These are phyloP conservation scores for Geum urbanum DNA, from an alignment of 306 rosid genomes.

Conservation along the genomic window DNA sequence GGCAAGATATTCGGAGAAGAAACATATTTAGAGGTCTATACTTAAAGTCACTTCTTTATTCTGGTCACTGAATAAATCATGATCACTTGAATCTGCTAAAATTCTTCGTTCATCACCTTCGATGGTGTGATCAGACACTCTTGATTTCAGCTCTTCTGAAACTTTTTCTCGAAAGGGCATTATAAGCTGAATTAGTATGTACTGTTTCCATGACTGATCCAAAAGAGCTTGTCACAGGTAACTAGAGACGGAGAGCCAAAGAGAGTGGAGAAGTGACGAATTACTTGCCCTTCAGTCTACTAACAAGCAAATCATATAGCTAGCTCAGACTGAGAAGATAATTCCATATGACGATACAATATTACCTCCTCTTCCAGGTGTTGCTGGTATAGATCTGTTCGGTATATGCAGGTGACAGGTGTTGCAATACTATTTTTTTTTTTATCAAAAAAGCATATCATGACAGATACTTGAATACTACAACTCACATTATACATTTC, in stretches of 20 bases:
- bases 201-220: slow-evolving; percentile 92
- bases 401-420: slow-evolving; percentile 48
- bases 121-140: slow-evolving; percentile 29
- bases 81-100: slow-evolving; percentile 30
- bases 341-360: slow-evolving; percentile 25
- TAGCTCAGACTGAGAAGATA: slow-evolving; percentile 19
- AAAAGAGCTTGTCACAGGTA: slow-evolving; percentile 87
- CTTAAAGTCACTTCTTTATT: slow-evolving; percentile 37
- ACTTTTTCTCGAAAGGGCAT: slow-evolving; percentile 28
- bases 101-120: slow-evolving; percentile 30
- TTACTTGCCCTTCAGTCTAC: background rate
- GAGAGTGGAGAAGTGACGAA: too few relatives aligned
- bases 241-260: slow-evolving; percentile 52
- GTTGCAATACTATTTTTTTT: slow-evolving; percentile 11
- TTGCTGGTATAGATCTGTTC: slow-evolving; percentile 77
- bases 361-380: slow-evolving; percentile 84
- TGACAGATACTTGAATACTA: too few relatives aligned
- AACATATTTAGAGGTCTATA: too few relatives aligned
- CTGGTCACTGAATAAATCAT: slow-evolving; percentile 28
- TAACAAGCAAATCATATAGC: background rate
- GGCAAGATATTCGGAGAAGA: too few relatives aligned
- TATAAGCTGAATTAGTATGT: slow-evolving; percentile 86
- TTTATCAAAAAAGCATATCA: too few relatives aligned
- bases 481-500: too few relatives aligned
- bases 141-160: slow-evolving; percentile 20